Base-by-base conservation (phyloP, 2,329 filamentous ascomycete genomes). In the Aspergillus nomiae region DNA sequence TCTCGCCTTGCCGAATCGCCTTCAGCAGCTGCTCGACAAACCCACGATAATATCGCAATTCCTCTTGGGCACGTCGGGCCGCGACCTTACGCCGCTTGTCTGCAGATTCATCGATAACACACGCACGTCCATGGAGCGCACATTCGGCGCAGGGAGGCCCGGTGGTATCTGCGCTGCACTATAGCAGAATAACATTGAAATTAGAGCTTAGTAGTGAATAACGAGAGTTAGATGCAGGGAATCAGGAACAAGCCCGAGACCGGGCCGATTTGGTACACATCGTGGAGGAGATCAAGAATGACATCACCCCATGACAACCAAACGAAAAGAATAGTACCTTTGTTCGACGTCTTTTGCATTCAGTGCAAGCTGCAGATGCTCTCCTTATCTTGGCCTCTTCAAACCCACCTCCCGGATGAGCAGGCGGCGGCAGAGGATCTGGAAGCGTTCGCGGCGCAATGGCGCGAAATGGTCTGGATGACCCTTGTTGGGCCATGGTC, bases 71-170 rank as follows among this genome's bases (percentile, higher is more conserved):
- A 16, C 68, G 70, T 54, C 70, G 71, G 16, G 69, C 71, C 7
- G 71, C 66, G 14, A 72, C 71, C 62, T 78, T 78, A 48, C 76
- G 77, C 19, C 77, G 77, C 64, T 70, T 77, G 61, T 78, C 77
- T 59, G 73, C 68, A 56, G 59, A 57, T 62, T 76, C 71, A 59
- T 78, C 73, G 67, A 76, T 72, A 43, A 76, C 21, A 59, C 77
- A 78, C 19, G 73, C 69, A 41, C 76, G 72, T 38, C 63, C 63
- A 61, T 78, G 76, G 10, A 71, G 60, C 21, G 66, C 53, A 56
- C 77, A 78, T 73, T 78, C 76, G 16, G 70, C 60, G 57, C 76
- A 78, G 26, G 75, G 75, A 14, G 54, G 62, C 4, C 68, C 70
- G 26, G 68, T 68, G 10, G 59, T 63, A 53, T 67, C 65, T 8